A percentile compares a stretch with the other conserved stretches of the same genome.
These are phyloP conservation scores for Sphaerulina vaccinii DNA, from an alignment of 2,329 filamentous ascomycete species.

Conservation along the genomic window DNA sequence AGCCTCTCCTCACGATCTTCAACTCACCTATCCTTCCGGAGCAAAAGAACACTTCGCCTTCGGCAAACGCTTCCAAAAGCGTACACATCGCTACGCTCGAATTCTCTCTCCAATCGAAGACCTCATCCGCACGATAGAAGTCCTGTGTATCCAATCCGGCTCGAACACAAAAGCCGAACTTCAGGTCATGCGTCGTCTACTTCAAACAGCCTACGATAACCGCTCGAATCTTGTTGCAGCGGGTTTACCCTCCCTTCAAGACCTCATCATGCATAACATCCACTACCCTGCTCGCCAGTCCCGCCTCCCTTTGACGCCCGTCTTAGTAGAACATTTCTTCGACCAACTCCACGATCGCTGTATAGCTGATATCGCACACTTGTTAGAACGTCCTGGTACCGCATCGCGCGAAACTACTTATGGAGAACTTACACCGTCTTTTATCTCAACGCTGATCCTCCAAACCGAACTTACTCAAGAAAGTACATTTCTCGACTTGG, in stretches of 20 bases:
- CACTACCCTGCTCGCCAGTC: background rate
- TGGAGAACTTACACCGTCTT: constrained; percentile 80
- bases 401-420: constrained; percentile 89
- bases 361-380: constrained; percentile 79
- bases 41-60: constrained; percentile 7
- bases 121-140: constrained; percentile 9
- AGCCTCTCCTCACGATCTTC: constrained; percentile 1
- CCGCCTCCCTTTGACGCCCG: constrained; percentile 49
- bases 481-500: constrained; percentile 86
- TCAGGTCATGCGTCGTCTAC: background rate
- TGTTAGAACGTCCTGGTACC: constrained; percentile 74
- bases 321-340: constrained; percentile 61
- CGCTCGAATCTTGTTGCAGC: background rate
- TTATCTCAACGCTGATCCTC: constrained; percentile 76
- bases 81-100: constrained; percentile 13
- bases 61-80: constrained; percentile 6
- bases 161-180: background rate
- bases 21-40: constrained; percentile 10
- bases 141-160: constrained; percentile 4
- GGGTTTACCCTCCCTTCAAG: background rate
- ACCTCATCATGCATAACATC: background rate
- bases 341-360: constrained; percentile 83
- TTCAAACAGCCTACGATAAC: background rate
- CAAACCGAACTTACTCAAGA: constrained; percentile 72
- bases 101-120: constrained; percentile 10